A percentile compares a stretch with the other conserved stretches of the same genome.
Conservation (phyloP, 176 grass and related monocot genomes). For the Areca catechu region DNA sequence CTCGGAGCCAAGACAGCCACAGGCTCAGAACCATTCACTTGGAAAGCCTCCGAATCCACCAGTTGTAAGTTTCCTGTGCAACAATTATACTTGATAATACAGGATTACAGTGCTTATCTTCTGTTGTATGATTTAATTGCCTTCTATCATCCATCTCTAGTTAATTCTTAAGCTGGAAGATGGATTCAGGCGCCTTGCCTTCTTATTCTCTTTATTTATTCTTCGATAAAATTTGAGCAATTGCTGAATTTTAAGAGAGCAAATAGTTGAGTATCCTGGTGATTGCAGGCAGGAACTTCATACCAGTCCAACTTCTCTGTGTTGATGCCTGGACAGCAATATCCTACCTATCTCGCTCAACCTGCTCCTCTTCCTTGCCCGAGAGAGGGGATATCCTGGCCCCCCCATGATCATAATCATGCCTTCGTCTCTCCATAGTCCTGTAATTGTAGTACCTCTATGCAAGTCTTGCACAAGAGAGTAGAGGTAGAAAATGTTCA, state of each 20-base stretch:
- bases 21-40: background rate
- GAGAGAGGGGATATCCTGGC: slow-evolving; percentile 89
- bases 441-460: too few relatives aligned
- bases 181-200: too few relatives aligned
- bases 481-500: too few relatives aligned
- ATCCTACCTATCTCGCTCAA: slow-evolving; percentile 78
- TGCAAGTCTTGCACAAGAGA: too few relatives aligned
- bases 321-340: slow-evolving; percentile 82
- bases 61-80: slow-evolving; percentile 21
- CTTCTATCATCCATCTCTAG: too few relatives aligned
- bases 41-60: slow-evolving; percentile 41
- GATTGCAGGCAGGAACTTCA: slow-evolving; percentile 35
- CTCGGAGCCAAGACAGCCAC: slow-evolving; percentile 4
- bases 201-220: too few relatives aligned
- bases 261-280: background rate
- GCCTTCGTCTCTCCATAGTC: background rate
- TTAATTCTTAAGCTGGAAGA: too few relatives aligned
- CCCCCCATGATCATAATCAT: slow-evolving; percentile 35
- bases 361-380: slow-evolving; percentile 67
- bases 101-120: too few relatives aligned
- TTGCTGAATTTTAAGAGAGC: too few relatives aligned
- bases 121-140: too few relatives aligned
- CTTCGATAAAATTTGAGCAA: too few relatives aligned
- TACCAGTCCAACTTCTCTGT: slow-evolving; percentile 46
- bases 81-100: too few relatives aligned